A percentile compares a stretch with the other conserved stretches of the same genome.
Conservation (phyloP, 2,329 filamentous ascomycete genomes). For the Coniochaeta prunicola region DNA sequence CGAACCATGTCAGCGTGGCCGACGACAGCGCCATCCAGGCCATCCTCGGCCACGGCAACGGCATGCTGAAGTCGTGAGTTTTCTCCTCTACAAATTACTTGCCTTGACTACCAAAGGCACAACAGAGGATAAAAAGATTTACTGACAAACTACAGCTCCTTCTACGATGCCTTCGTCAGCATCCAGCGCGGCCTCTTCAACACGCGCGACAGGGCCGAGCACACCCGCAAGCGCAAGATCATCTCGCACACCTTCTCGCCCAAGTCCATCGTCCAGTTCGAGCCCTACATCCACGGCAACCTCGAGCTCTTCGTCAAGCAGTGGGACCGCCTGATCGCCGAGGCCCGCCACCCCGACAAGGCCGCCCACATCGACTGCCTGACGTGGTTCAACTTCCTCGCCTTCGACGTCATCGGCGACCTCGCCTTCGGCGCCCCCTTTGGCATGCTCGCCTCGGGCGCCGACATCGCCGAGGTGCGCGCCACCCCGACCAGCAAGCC, state of each 20-base stretch:
- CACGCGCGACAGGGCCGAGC: conserved; percentile 72
- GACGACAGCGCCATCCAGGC: conserved; percentile 69
- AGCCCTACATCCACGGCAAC: conserved; percentile 81
- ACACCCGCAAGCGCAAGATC: conserved; percentile 83
- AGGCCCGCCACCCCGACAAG: conserved; percentile 34
- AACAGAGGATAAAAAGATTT: not conserved
- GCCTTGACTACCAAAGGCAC: not conserved
- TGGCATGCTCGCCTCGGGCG: conserved; percentile 72
- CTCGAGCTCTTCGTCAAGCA: conserved; percentile 65
- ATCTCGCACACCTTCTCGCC: conserved; percentile 80
- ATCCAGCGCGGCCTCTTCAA: conserved; percentile 85
- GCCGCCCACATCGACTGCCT: conserved; percentile 65
- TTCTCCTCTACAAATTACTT: too few relatives aligned
- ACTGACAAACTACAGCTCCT: conserved; percentile 47
- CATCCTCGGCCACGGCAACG: conserved; percentile 76
- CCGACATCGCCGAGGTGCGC: conserved; percentile 69
- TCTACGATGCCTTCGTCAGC: conserved; percentile 87
- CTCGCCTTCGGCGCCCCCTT: conserved; percentile 71
- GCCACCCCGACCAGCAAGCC: conserved; percentile 51
- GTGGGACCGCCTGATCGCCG: conserved; percentile 55
- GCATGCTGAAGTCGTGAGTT: conserved; percentile 61
- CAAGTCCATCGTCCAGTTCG: conserved; percentile 76
- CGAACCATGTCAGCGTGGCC: conserved; percentile 75
- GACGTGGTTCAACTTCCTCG: conserved; percentile 69
- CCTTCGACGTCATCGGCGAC: conserved; percentile 46